Percentiles rank a stretch among this genome's conserved stretches.
phyloP scores from a whole-genome alignment of 2,329 filamentous ascomycete genomes.

The Ophiostoma himal-ulmi region DNA sequence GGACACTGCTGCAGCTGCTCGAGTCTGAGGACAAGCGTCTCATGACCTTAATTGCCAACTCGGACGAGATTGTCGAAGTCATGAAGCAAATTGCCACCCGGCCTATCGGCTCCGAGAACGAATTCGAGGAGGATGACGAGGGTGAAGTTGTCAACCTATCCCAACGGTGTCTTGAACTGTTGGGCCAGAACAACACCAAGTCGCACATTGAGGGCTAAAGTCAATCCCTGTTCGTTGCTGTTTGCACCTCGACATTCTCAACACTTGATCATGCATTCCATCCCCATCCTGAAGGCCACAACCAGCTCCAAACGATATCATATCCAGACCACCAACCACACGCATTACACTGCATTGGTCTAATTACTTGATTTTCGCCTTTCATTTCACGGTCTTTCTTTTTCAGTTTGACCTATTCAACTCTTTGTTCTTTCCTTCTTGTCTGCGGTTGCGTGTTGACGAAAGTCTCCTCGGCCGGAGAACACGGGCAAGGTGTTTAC shows the following conservation, averaged over 20 bases:
- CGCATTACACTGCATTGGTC: constrained; percentile 10
- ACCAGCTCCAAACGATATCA: background rate
- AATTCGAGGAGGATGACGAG: constrained; percentile 83
- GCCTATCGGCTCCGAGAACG: constrained; percentile 79
- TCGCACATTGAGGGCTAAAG: constrained; percentile 73
- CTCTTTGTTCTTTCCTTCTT: constrained; percentile 16
- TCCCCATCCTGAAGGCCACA: background rate
- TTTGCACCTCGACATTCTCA: background rate
- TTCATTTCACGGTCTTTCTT: background rate
- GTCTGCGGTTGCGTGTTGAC: constrained; percentile 4
- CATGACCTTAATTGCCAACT: constrained; percentile 82
- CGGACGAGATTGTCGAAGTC: constrained; percentile 85
- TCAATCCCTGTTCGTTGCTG: background rate
- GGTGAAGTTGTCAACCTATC: constrained; percentile 89
- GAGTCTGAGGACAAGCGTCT: constrained; percentile 90
- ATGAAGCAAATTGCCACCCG: constrained; percentile 87
- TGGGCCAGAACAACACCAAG: constrained; percentile 71
- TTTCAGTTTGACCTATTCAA: constrained; percentile 1
- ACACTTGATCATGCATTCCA: background rate
- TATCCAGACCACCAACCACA: constrained; percentile 13
- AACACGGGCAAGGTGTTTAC: constrained; percentile 37
- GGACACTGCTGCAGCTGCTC: constrained; percentile 90
- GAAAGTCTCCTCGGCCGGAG: constrained; percentile 20
- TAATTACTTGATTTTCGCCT: constrained; percentile 19
- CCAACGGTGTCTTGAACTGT: constrained; percentile 78